Evolutionary conservation across 2,329 filamentous ascomycete genomes (phyloP), one percentile per base, ranked within the genome.

Genomic region (Talaromyces sp.): DNA sequence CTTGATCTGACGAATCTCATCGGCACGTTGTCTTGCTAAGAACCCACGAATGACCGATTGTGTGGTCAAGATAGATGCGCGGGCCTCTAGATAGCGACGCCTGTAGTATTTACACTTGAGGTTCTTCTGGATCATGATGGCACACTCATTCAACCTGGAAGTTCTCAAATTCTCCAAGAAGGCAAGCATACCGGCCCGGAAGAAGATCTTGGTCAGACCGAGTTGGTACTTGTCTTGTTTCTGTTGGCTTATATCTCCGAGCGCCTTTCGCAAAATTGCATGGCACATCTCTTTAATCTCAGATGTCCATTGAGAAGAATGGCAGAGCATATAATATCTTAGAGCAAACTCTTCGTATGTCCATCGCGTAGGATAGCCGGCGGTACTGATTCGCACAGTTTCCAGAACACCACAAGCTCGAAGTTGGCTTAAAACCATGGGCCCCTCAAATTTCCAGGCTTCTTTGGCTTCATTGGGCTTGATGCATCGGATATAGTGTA

Each of bases 121-220:
- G 74, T 99, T 99, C 88, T 99, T 99, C 79, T 99, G 95, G 64
- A 99, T 99, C 88, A 99, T 91, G 71, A 96, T 91, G 13, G 95
- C 95, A 70, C 93, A 96, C 70, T 93, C 91, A 75, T 96, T 98
- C 75, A 99, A 85, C 66, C 93, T 89, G 69, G 85, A 92, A 13
- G 95, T 97, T 66, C 95, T 88, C 69, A 97, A 84, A 70, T 97
- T 97, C 80, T 99, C 95, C 60, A 99, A 83, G 82, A 97, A 97
- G 7, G 95, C 95, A 72, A 99, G 88, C 95, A 99, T 99, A 78
- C 95, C 95, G 64, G 95, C 95, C 67, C 95, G 90, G 88, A 99
- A 99, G 82, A 99, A 99, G 75, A 99, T 97, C 82, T 99, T 99
- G 61, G 94, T 98, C 70, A 98, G 83, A 81, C 95, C 95, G 69